Percentiles rank a stretch among this genome's conserved stretches.
Conservation (phyloP, 495 filamentous ascomycete species). For the Aspergillus panamensis region DNA sequence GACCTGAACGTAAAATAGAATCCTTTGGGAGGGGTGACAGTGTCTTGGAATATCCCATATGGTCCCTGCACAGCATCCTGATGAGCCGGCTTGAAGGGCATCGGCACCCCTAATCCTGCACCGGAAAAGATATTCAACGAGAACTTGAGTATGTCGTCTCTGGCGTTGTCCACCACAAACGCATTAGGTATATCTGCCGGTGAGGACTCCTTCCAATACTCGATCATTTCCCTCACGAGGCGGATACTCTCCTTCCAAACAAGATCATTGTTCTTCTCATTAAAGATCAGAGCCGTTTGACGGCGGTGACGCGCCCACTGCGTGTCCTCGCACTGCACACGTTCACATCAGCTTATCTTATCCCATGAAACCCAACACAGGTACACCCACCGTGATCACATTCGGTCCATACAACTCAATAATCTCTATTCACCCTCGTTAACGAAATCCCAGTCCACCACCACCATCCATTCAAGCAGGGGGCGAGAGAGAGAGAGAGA, state of each 20-base stretch:
- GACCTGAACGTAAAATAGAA: conserved; percentile 23
- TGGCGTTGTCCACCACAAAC: conserved; percentile 10
- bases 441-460: neutral
- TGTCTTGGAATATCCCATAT: conserved; percentile 20
- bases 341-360: neutral
- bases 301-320: conserved; percentile 50
- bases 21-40: conserved; percentile 13
- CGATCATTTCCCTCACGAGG: conserved; percentile 30
- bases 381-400: conserved; percentile 33
- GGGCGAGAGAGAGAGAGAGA: neutral
- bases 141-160: conserved; percentile 40
- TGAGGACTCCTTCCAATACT: conserved; percentile 31
- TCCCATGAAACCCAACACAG: neutral
- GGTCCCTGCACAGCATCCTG: conserved; percentile 1
- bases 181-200: neutral
- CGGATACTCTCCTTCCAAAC: conserved; percentile 42
- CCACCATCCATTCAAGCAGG: neutral
- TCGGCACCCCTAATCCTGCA: conserved; percentile 40
- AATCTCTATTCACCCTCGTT: conserved; percentile 20
- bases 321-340: conserved; percentile 29
- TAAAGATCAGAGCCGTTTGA: conserved; percentile 39
- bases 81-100: conserved; percentile 17
- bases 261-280: conserved; percentile 44
- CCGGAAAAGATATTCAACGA: conserved; percentile 44
- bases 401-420: conserved; percentile 48